A percentile compares a stretch with the other conserved stretches of the same genome.
Evolutionary conservation across 306 rosid genomes (phyloP).

Genomic region (Casuarina equisetifolia): DNA sequence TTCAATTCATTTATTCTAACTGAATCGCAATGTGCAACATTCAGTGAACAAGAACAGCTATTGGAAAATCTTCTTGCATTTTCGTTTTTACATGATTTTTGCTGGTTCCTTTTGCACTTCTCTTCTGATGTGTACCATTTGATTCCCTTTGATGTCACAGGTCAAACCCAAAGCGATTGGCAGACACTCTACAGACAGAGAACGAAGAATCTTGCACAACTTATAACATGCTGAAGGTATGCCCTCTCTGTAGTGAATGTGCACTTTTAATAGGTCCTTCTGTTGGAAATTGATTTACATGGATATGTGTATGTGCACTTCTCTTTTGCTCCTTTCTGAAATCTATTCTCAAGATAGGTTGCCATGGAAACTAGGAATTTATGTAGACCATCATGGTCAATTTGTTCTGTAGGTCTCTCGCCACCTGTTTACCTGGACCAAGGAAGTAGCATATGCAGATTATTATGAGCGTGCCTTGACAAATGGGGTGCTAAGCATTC

Average conservation of each 20-base stretch:
- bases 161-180: constrained; percentile 72
- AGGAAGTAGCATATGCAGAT: constrained; percentile 77
- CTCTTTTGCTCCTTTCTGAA: neutral
- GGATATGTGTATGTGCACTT: neutral
- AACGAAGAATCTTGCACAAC: constrained; percentile 89
- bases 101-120: constrained; percentile 15
- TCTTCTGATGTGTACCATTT: constrained; percentile 8
- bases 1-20: constrained; percentile 25
- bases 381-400: neutral
- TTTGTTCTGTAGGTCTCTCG: constrained; percentile 73
- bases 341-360: neutral
- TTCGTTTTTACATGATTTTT: neutral
- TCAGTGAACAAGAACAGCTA: neutral
- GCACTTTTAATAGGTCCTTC: constrained; percentile 5
- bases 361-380: neutral
- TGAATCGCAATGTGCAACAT: constrained; percentile 18
- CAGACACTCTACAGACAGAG: constrained; percentile 46
- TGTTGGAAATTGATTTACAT: neutral
- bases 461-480: constrained; percentile 90
- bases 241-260: constrained; percentile 1
- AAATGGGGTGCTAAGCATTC: constrained; percentile 81
- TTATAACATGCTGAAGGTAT: constrained; percentile 93
- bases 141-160: constrained; percentile 33
- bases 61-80: constrained; percentile 6
- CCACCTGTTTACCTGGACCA: constrained; percentile 80